Percentiles rank a stretch among this genome's conserved stretches.
Conservation (phyloP, 1,284 basidiomycete genomes). For the Pholiota adiposa region DNA sequence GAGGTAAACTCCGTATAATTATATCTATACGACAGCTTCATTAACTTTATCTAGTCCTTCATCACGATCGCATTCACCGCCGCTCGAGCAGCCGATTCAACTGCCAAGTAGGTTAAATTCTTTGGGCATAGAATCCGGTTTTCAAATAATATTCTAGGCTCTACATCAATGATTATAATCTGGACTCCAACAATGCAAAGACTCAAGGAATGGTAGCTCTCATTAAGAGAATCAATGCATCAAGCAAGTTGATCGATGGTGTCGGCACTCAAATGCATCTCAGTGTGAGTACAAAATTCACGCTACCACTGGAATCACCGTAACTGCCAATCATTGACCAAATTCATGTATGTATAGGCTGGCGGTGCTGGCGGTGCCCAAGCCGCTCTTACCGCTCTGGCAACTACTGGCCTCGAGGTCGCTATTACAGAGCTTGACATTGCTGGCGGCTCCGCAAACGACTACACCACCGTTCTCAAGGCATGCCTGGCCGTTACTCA, state of each 20-base stretch:
- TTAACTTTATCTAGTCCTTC: constrained; percentile 33
- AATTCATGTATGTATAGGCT: constrained; percentile 25
- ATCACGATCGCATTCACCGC: constrained; percentile 44
- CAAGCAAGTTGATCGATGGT: constrained; percentile 40
- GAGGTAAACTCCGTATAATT: constrained; percentile 19
- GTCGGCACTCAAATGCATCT: constrained; percentile 48
- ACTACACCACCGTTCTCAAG: constrained; percentile 50
- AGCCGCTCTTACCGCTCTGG: constrained; percentile 40
- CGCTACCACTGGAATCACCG: background rate
- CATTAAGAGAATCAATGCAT: constrained; percentile 38
- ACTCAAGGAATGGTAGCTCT: constrained; percentile 36
- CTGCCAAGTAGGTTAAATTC: constrained; percentile 34
- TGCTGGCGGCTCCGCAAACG: constrained; percentile 35
- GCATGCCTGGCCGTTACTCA: constrained; percentile 47
- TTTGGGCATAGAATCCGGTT: background rate
- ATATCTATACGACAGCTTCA: background rate
- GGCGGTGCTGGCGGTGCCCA: constrained; percentile 43
- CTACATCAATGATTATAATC: constrained; percentile 49
- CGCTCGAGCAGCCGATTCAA: constrained; percentile 40
- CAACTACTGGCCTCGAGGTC: constrained; percentile 48
- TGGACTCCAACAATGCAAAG: constrained; percentile 25
- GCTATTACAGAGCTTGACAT: constrained; percentile 52
- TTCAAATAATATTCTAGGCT: constrained; percentile 22
- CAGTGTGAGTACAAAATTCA: constrained; percentile 26
- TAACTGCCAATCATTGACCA: background rate